Conservation (phyloP, 257 asterid species). For the Solanum ahanhuiri region DNA sequence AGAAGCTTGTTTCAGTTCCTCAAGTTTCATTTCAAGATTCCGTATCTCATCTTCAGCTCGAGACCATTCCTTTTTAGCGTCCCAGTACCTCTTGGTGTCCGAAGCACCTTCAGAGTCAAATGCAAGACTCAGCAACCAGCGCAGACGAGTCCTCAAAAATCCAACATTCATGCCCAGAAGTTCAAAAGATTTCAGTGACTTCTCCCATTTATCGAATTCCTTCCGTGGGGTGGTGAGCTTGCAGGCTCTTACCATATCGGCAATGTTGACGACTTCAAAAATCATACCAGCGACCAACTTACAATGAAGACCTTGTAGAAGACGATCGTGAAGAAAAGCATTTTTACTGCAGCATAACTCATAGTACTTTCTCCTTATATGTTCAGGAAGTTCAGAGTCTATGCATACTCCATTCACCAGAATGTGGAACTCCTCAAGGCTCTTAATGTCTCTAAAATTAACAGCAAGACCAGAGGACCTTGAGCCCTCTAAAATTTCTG, state of each 20-base stretch:
- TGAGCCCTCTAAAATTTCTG: slow-evolving; percentile 57
- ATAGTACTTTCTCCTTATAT: slow-evolving; percentile 35
- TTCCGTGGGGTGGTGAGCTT: slow-evolving; percentile 33
- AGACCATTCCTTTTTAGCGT: slow-evolving; percentile 26
- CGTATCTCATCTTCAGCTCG: slow-evolving; percentile 29
- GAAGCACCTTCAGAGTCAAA: slow-evolving; percentile 39
- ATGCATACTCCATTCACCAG: slow-evolving; percentile 48
- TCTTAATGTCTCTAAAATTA: slow-evolving; percentile 34
- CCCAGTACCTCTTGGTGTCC: slow-evolving; percentile 32
- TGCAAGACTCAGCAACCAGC: slow-evolving; percentile 26
- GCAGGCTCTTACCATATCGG: slow-evolving; percentile 39
- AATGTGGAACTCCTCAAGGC: slow-evolving; percentile 49
- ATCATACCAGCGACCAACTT: slow-evolving; percentile 58
- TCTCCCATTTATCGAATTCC: slow-evolving; percentile 65
- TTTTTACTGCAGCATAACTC: slow-evolving; percentile 49
- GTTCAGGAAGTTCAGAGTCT: slow-evolving; percentile 53
- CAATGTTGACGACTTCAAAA: slow-evolving; percentile 34
- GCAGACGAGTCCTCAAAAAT: slow-evolving; percentile 44
- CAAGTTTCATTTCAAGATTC: slow-evolving; percentile 33
- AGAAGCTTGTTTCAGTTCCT: slow-evolving; percentile 33
- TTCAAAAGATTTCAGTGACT: slow-evolving; percentile 59
- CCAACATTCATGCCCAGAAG: slow-evolving; percentile 59
- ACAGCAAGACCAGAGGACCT: slow-evolving; percentile 21
- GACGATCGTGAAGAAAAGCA: slow-evolving; percentile 42
- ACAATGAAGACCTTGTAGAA: slow-evolving; percentile 48